A percentile compares a stretch with the other conserved stretches of the same genome.
Conservation (phyloP, 495 filamentous ascomycete genomes). For the Clohesyomyces aquaticus region DNA sequence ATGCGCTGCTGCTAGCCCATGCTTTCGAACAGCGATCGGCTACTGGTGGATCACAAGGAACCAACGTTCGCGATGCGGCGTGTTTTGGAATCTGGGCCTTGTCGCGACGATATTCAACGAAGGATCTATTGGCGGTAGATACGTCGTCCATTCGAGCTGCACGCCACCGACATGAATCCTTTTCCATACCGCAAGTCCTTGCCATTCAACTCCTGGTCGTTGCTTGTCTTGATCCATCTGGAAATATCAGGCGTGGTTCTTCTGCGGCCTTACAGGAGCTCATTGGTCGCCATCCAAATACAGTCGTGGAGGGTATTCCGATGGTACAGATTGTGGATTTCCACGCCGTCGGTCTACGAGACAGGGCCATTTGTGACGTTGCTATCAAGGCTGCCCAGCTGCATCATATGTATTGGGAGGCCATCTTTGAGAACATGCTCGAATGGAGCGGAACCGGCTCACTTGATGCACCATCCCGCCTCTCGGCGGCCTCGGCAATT, state of each 20-base stretch:
- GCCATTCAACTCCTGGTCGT: slow-evolving; percentile 78
- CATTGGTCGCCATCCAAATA: slow-evolving; percentile 88
- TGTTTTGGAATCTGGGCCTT: slow-evolving; percentile 95
- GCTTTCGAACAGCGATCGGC: slow-evolving; percentile 83
- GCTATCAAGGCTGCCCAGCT: slow-evolving; percentile 67
- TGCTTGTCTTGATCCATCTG: slow-evolving; percentile 84
- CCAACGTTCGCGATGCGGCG: slow-evolving; percentile 93
- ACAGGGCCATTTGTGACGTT: slow-evolving; percentile 77
- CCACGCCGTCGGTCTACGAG: slow-evolving; percentile 84
- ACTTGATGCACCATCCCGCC: slow-evolving; percentile 70
- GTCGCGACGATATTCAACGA: slow-evolving; percentile 81
- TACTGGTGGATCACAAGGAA: slow-evolving; percentile 80
- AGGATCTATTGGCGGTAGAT: slow-evolving; percentile 69
- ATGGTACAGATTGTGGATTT: slow-evolving; percentile 91
- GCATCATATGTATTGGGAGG: slow-evolving; percentile 68
- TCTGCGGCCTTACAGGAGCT: slow-evolving; percentile 95
- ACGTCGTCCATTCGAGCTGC: slow-evolving; percentile 33
- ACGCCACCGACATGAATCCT: slow-evolving; percentile 7
- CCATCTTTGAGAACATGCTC: slow-evolving; percentile 70
- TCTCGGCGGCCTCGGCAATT: slow-evolving; percentile 70
- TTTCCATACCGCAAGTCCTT: slow-evolving; percentile 71
- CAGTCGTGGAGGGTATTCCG: slow-evolving; percentile 74
- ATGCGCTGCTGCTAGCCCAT: slow-evolving; percentile 71
- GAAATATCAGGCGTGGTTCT: slow-evolving; percentile 88
- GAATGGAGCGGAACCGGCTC: slow-evolving; percentile 86